Base-by-base conservation (phyloP, 2,329 filamentous ascomycete species). In the Calonectria crousiana region DNA sequence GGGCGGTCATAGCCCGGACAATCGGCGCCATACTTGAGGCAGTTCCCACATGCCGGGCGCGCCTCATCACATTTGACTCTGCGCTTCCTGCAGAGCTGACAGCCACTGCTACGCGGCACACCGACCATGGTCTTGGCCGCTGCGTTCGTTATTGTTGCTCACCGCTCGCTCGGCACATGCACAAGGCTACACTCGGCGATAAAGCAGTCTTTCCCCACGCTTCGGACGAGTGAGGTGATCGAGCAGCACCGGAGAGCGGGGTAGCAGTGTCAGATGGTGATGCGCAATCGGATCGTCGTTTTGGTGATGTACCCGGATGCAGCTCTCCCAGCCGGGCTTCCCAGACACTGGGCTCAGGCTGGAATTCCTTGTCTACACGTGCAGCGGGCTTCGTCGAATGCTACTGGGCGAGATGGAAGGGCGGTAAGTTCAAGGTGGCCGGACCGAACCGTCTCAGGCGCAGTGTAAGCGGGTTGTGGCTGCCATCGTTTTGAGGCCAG, bases 1-100 rank as follows among this genome's bases (percentile, higher is more conserved):
- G 74, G 74, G 38, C 82, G 81, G 58, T 85, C 82, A 73, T 86
- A 87, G n/a, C 85, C 85, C 8, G 85, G 84, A 69, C 84, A 87
- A 10, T 79, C 78, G 28, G 79, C 82, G 44, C 84, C 84, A 72
- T 86, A 86, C 67, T 81, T 84, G 68, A 79, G 73, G 77, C 86
- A 87, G 67, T 87, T 87, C 30, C 78, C 80, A 69, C 85, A 86
- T 68, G 78, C 81, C 14, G 87, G 88, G 14, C 82, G 84, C 28
- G 75, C 80, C 78, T 88, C 84, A 77, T 89, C 88, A 74, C 88
- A 89, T 82, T 87, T 85, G 72, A 87, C 83, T 62, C 83, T 83
- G 69, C 86, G 82, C 78, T 83, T 84, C 72, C 84, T 82, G 78
- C 86, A 87, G 49, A 86, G 80, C 69, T 82, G 81, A 77, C 86